Conservation (phyloP, 176 grass and related monocot genomes). For the Echinochloa phyllopogon region DNA sequence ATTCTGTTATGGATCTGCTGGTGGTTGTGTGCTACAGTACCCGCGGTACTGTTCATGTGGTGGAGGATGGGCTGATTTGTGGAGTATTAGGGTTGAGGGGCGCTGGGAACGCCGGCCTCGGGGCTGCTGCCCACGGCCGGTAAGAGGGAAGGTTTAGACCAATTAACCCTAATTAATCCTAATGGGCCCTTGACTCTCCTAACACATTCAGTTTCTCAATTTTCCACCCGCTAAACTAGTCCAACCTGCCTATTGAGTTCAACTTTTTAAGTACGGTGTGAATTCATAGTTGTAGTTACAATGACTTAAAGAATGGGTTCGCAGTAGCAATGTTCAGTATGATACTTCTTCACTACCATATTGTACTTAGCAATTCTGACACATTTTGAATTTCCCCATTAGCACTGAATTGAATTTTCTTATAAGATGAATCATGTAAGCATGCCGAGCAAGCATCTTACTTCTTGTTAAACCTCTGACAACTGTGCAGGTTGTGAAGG, state of each 20-base stretch:
- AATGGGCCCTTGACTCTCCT: too few species aligned
- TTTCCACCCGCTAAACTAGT: neutral
- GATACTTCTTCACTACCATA: neutral
- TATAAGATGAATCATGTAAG: neutral
- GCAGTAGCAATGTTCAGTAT: neutral
- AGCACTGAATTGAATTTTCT: neutral
- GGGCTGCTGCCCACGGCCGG: too few species aligned
- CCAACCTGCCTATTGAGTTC: neutral
- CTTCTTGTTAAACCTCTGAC: conserved; percentile 24
- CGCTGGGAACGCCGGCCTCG: too few species aligned
- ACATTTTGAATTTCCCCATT: neutral
- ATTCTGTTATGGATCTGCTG: too few species aligned
- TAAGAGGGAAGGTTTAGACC: too few species aligned
- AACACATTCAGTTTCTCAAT: conserved; percentile 34
- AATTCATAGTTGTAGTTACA: conserved; percentile 25
- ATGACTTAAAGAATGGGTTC: neutral
- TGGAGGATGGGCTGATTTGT: too few species aligned
- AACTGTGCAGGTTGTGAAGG: conserved; percentile 84
- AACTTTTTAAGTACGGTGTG: neutral
- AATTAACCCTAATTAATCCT: too few species aligned
- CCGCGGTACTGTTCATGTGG: too few species aligned
- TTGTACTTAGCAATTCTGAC: neutral
- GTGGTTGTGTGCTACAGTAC: too few species aligned
- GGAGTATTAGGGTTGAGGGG: too few species aligned
- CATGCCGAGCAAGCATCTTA: conserved; percentile 26